Conservation (phyloP, 805 yeast species). For the Saccharomycopsis babjevae region DNA sequence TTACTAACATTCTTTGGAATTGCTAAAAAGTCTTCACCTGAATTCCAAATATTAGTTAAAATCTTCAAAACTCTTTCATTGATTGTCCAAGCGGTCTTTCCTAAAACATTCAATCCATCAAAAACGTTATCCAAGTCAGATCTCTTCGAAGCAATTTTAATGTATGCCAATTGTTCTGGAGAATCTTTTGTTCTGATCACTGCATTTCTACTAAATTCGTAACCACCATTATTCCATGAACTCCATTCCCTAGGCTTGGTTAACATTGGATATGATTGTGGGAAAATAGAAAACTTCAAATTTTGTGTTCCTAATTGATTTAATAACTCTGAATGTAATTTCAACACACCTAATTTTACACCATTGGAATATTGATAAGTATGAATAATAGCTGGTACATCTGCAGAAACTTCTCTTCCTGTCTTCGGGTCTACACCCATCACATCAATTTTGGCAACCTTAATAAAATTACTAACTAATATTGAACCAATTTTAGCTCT, state of each 20-base stretch:
- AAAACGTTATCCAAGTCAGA: conserved; percentile 57
- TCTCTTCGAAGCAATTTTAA: conserved; percentile 71
- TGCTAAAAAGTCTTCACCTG: conserved; percentile 64
- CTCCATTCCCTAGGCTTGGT: conserved; percentile 88
- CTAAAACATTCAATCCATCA: conserved; percentile 76
- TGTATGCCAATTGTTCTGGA: conserved; percentile 82
- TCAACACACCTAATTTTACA: conserved; percentile 69
- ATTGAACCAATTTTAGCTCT: conserved; percentile 75
- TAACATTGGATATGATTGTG: conserved; percentile 88
- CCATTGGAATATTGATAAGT: conserved; percentile 76
- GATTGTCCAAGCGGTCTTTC: conserved; percentile 87
- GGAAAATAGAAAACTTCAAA: conserved; percentile 57
- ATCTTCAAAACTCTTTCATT: conserved; percentile 61
- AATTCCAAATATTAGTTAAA: conserved; percentile 77
- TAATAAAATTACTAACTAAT: conserved; percentile 61
- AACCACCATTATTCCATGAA: conserved; percentile 76
- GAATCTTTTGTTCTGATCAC: conserved; percentile 74
- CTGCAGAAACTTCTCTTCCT: conserved; percentile 51
- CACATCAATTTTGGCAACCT: conserved; percentile 75
- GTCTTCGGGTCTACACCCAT: conserved; percentile 75
- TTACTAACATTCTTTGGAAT: conserved; percentile 50
- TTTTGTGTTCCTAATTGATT: conserved; percentile 58
- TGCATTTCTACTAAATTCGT: conserved; percentile 48
- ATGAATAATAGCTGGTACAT: conserved; percentile 86
- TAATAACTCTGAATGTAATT: conserved; percentile 60